phyloP scores from a whole-genome alignment of 305 asterid species.

The Fraxinus angustifolia region DNA sequence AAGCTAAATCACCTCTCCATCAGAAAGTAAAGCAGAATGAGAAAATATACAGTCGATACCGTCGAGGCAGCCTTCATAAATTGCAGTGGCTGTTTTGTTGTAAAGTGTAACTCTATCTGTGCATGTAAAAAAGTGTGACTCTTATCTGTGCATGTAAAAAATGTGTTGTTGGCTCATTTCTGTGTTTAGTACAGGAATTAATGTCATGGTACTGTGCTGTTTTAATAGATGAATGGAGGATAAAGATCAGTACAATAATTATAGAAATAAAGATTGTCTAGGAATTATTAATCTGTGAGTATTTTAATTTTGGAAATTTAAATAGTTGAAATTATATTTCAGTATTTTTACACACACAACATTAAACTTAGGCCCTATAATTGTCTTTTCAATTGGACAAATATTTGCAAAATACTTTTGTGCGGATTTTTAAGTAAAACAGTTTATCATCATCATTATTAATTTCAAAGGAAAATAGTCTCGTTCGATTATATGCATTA shows the following conservation, averaged over 20 bases:
- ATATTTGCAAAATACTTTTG: background rate
- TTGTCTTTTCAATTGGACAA: background rate
- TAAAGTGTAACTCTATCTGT: slow-evolving; percentile 4
- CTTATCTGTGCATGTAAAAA: background rate
- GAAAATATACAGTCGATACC: background rate
- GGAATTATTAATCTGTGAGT: background rate
- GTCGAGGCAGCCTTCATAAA: background rate
- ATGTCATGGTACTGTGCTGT: slow-evolving; percentile 12
- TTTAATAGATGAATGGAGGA: slow-evolving; percentile 8
- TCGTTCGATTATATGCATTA: too few relatives aligned
- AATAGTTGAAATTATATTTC: background rate
- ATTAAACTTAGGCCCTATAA: background rate
- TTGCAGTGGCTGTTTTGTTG: slow-evolving; percentile 11
- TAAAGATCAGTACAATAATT: background rate
- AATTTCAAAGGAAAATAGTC: too few relatives aligned
- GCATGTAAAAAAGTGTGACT: background rate
- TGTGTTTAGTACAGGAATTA: slow-evolving; percentile 10
- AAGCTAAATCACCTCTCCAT: background rate
- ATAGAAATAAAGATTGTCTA: slow-evolving; percentile 4
- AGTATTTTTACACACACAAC: background rate
- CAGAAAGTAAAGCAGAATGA: background rate
- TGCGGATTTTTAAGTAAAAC: too few relatives aligned
- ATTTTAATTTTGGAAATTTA: background rate
- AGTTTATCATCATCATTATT: too few relatives aligned
- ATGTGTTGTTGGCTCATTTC: slow-evolving; percentile 3